Conservation (phyloP, 78 protist species). For the Monosiga brevicollis region DNA sequence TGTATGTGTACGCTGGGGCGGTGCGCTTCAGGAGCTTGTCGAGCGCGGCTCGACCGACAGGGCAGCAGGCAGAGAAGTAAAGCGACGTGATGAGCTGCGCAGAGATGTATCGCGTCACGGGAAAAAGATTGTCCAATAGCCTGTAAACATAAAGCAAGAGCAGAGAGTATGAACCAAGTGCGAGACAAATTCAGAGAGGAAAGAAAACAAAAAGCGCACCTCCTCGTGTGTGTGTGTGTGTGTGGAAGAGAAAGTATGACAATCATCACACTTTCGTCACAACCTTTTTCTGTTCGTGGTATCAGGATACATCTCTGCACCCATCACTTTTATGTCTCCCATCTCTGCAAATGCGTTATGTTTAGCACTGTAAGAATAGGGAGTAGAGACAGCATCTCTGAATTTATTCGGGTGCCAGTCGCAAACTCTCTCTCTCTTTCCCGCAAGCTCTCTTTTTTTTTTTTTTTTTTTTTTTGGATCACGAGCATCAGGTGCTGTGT, state of each 20-base stretch:
- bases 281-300: background rate
- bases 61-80: background rate
- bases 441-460: too few relatives aligned
- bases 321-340: too few relatives aligned
- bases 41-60: background rate
- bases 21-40: too few relatives aligned
- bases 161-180: background rate
- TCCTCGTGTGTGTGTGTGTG: background rate
- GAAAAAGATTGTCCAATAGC: background rate
- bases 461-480: too few relatives aligned
- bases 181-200: background rate
- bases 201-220: background rate
- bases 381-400: too few relatives aligned
- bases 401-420: too few relatives aligned
- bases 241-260: background rate
- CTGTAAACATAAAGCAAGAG: too few relatives aligned
- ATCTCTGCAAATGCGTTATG: too few relatives aligned
- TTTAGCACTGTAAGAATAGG: too few relatives aligned
- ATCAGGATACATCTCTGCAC: background rate
- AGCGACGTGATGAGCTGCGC: background rate
- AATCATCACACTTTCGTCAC: background rate
- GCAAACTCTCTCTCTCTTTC: too few relatives aligned
- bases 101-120: background rate
- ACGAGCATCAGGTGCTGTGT: too few relatives aligned
- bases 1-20: too few relatives aligned